Conservation (phyloP, 2,329 filamentous ascomycete species). For the Aurifilum marmelostoma region DNA sequence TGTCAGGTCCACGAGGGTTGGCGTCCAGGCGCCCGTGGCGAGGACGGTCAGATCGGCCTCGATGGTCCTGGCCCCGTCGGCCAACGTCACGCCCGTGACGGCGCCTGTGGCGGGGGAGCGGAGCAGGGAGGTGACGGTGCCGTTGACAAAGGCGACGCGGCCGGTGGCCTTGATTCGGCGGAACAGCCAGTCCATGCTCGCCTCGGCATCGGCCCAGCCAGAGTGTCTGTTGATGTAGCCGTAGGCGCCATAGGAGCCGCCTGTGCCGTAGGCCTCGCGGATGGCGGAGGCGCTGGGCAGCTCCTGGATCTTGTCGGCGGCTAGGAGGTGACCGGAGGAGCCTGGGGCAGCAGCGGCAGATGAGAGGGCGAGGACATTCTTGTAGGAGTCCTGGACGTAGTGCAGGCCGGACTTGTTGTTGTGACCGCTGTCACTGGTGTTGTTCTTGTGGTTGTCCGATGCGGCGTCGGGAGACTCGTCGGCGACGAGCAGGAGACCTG, state of each 20-base stretch:
- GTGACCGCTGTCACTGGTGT: slow-evolving; percentile 31
- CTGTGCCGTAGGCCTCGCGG: slow-evolving; percentile 48
- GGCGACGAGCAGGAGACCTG: slow-evolving; percentile 68
- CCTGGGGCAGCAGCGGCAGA: slow-evolving; percentile 32
- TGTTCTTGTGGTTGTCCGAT: not conserved
- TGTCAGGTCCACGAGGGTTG: slow-evolving; percentile 74
- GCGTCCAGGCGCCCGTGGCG: slow-evolving; percentile 87
- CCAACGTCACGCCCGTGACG: slow-evolving; percentile 41
- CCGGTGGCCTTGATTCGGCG: slow-evolving; percentile 56
- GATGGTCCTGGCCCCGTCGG: slow-evolving; percentile 51
- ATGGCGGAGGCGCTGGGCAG: slow-evolving; percentile 52
- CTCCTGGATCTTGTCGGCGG: slow-evolving; percentile 44
- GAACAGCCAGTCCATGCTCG: slow-evolving; percentile 67
- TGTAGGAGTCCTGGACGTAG: slow-evolving; percentile 63
- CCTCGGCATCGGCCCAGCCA: slow-evolving; percentile 81
- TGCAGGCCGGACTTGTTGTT: slow-evolving; percentile 53
- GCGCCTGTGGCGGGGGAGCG: slow-evolving; percentile 33
- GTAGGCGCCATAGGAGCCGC: slow-evolving; percentile 60
- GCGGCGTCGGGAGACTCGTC: slow-evolving; percentile 41
- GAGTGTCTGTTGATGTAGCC: slow-evolving; percentile 75
- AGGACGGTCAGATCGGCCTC: slow-evolving; percentile 71
- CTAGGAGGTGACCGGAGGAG: slow-evolving; percentile 19
- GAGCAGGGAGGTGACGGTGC: slow-evolving; percentile 49
- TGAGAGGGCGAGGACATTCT: slow-evolving; percentile 61
- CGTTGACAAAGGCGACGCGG: slow-evolving; percentile 59